Evolutionary conservation across 2,329 filamentous ascomycete genomes (phyloP).

Genomic region (Cadophora sp.): DNA sequence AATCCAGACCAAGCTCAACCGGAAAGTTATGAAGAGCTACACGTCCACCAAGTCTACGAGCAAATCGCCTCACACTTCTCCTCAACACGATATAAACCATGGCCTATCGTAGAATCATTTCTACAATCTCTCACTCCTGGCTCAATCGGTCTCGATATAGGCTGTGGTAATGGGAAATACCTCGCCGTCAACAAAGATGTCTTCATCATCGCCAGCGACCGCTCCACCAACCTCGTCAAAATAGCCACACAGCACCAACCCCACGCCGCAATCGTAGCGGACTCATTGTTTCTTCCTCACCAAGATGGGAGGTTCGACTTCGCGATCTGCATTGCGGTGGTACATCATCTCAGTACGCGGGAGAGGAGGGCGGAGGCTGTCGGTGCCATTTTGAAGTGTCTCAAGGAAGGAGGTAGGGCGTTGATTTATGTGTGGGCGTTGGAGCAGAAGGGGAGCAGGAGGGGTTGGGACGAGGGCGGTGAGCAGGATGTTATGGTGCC

Average conservation of each 20-base stretch:
- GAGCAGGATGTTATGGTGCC: slow-evolving; percentile 94
- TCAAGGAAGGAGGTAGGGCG: slow-evolving; percentile 67
- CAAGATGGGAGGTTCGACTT: slow-evolving; percentile 76
- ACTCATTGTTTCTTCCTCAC: slow-evolving; percentile 85
- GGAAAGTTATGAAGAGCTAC: slow-evolving; percentile 77
- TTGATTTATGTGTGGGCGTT: slow-evolving; percentile 95
- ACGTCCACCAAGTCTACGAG: slow-evolving; percentile 93
- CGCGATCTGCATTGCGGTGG: slow-evolving; percentile 89
- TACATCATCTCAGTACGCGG: slow-evolving; percentile 89
- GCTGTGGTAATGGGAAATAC: slow-evolving; percentile 98
- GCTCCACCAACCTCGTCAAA: slow-evolving; percentile 65
- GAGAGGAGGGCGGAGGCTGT: slow-evolving; percentile 77
- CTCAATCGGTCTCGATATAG: slow-evolving; percentile 85
- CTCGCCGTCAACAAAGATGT: slow-evolving; percentile 77
- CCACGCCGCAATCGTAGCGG: slow-evolving; percentile 78
- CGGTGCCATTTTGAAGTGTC: slow-evolving; percentile 69
- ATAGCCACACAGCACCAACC: slow-evolving; percentile 56
- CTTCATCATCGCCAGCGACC: slow-evolving; percentile 85
- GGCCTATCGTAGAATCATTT: slow-evolving; percentile 89
- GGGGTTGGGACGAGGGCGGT: slow-evolving; percentile 85
- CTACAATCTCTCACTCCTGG: slow-evolving; percentile 70
- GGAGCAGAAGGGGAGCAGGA: slow-evolving; percentile 84
- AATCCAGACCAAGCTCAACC: slow-evolving; percentile 24
- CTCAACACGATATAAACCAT: slow-evolving; percentile 80
- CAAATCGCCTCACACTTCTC: slow-evolving; percentile 86